These are phyloP conservation scores for Digitaria exilis DNA, from an alignment of 202 grass and related monocot genomes.

Conservation along the genomic window DNA sequence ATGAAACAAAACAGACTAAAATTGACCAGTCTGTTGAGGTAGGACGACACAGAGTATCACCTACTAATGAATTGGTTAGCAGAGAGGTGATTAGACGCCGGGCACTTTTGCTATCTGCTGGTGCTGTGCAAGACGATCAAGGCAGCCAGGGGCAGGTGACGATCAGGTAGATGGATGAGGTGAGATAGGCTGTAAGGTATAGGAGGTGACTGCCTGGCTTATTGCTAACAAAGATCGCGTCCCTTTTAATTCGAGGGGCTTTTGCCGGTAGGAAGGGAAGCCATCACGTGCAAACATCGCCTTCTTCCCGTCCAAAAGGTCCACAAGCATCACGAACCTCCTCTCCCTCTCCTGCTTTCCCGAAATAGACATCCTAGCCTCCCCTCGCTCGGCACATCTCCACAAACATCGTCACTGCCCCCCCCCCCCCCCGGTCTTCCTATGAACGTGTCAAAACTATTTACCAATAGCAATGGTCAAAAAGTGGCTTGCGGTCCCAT, in stretches of 20 bases:
- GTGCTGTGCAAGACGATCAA: slow-evolving; percentile 18
- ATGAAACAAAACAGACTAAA: slow-evolving; percentile 11
- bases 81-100: neutral
- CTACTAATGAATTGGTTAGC: neutral
- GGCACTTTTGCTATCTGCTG: slow-evolving; percentile 11
- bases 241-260: neutral
- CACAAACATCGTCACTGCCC: neutral
- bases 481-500: neutral
- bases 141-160: neutral
- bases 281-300: slow-evolving; percentile 36
- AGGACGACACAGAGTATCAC: neutral
- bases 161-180: slow-evolving; percentile 23
- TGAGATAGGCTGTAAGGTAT: neutral
- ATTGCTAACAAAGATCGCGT: slow-evolving; percentile 13
- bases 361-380: slow-evolving; percentile 43
- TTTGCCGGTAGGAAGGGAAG: slow-evolving; percentile 50
- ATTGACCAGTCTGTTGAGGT: neutral
- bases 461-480: neutral
- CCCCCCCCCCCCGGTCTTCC: too few relatives aligned
- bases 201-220: slow-evolving; percentile 28
- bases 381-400: slow-evolving; percentile 7
- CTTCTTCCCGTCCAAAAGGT: neutral
- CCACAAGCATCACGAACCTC: neutral
- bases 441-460: neutral
- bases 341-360: slow-evolving; percentile 17